A percentile compares a stretch with the other conserved stretches of the same genome.
Conservation (phyloP, 352 stramenopile species). For the Phytophthora uliginosa region DNA sequence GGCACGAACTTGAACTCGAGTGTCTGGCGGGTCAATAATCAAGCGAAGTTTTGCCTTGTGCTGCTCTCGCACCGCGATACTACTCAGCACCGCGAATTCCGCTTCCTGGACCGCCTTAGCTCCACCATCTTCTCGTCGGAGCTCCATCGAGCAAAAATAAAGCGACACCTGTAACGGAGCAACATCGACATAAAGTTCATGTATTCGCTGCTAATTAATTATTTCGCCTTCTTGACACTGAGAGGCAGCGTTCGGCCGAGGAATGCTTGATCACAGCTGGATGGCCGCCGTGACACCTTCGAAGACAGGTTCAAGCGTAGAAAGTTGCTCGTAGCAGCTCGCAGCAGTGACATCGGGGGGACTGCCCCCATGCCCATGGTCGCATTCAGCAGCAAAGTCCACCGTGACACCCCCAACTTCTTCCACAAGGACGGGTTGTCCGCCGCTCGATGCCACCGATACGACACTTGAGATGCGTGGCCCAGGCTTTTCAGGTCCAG, state of each 20-base stretch:
- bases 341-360: slow-evolving; percentile 47
- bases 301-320: slow-evolving; percentile 33
- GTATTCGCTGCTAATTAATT: too few relatives aligned
- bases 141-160: slow-evolving; percentile 6
- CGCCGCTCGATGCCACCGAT: slow-evolving; percentile 79
- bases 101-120: slow-evolving; percentile 39
- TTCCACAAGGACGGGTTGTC: slow-evolving; percentile 74
- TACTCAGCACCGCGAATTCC: slow-evolving; percentile 49
- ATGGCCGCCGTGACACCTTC: slow-evolving; percentile 25
- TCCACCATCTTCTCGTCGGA: not conserved
- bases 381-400: slow-evolving; percentile 68
- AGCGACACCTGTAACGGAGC: slow-evolving; percentile 1
- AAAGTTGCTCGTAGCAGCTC: slow-evolving; percentile 21
- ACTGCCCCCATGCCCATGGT: slow-evolving; percentile 65
- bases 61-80: slow-evolving; percentile 61
- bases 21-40: slow-evolving; percentile 17
- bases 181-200: not conserved
- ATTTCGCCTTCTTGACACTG: slow-evolving; percentile 25
- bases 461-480: slow-evolving; percentile 65
- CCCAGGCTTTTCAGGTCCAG: slow-evolving; percentile 76
- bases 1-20: not conserved
- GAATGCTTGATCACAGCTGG: slow-evolving; percentile 45
- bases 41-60: slow-evolving; percentile 51
- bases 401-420: slow-evolving; percentile 73
- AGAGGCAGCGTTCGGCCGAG: slow-evolving; percentile 10